These are phyloP conservation scores for Emericellopsis terricola DNA, from an alignment of 495 filamentous ascomycete species.

Conservation along the genomic window DNA sequence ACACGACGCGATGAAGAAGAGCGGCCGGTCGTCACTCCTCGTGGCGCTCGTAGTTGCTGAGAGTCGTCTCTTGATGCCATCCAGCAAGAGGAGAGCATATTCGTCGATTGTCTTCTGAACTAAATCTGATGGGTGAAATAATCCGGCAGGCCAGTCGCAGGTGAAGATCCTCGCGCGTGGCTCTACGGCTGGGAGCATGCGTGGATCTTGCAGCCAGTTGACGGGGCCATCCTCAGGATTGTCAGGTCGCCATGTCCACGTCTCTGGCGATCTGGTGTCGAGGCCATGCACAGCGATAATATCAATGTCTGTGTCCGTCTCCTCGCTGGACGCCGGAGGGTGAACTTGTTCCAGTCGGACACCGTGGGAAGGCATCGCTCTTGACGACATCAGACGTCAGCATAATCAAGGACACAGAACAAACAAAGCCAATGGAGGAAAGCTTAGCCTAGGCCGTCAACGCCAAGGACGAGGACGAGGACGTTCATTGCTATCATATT, in stretches of 20 bases:
- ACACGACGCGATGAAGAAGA: slow-evolving; percentile 19
- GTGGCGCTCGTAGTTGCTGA: background rate
- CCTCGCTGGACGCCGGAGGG: no score
- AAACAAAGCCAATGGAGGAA: no score
- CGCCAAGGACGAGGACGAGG: no score
- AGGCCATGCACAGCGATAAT: slow-evolving; percentile 14
- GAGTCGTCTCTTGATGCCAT: slow-evolving; percentile 4
- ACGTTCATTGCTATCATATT: no score
- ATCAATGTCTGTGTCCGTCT: slow-evolving; percentile 10
- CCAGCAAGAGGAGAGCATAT: slow-evolving; percentile 8
- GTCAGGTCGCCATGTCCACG: slow-evolving; percentile 8
- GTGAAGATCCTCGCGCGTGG: slow-evolving; percentile 11
- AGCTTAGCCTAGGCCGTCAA: no score
- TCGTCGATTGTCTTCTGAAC: slow-evolving; percentile 8
- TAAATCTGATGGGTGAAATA: slow-evolving; percentile 7
- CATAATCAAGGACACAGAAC: no score
- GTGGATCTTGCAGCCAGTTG: slow-evolving; percentile 10
- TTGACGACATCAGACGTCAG: no score
- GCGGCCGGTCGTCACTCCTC: slow-evolving; percentile 6
- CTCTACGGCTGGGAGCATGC: slow-evolving; percentile 8
- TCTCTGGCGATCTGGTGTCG: slow-evolving; percentile 10
- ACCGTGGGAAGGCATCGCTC: no score
- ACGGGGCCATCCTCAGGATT: background rate
- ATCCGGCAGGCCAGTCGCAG: slow-evolving; percentile 11
- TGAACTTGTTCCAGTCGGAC: no score